These are phyloP conservation scores for Kurtzmaniella quercitrusa DNA, from an alignment of 1,139 yeast species.

Conservation along the genomic window DNA sequence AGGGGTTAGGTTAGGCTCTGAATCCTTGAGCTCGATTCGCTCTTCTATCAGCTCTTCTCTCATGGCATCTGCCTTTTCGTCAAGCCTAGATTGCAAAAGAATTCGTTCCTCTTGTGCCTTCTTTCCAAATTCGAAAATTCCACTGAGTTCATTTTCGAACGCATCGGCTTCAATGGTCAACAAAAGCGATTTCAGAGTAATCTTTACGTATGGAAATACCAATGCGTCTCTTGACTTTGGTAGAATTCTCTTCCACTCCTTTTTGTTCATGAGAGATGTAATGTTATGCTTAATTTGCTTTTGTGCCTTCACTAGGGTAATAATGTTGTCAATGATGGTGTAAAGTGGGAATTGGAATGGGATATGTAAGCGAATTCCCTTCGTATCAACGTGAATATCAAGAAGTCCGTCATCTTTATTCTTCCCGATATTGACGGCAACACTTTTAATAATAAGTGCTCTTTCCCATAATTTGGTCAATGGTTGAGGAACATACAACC, in stretches of 20 bases:
- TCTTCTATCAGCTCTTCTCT: conserved; percentile 5
- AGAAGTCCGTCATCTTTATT: conserved; percentile 13
- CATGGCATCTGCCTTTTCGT: conserved; percentile 19
- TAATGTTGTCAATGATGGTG: conserved; percentile 60
- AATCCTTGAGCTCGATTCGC: neutral
- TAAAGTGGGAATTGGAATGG: conserved; percentile 66
- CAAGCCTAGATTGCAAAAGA: conserved; percentile 26
- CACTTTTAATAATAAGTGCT: conserved; percentile 37
- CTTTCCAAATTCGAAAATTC: conserved; percentile 35
- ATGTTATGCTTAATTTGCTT: conserved; percentile 54
- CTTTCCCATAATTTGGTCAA: conserved; percentile 45
- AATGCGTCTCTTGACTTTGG: conserved; percentile 30
- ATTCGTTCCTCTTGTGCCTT: conserved; percentile 35
- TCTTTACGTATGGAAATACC: conserved; percentile 26
- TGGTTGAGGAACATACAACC: conserved; percentile 56
- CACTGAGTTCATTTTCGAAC: conserved; percentile 37
- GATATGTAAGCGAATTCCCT: conserved; percentile 33
- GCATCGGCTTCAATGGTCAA: conserved; percentile 39
- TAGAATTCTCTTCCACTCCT: conserved; percentile 32
- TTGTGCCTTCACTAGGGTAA: conserved; percentile 57
- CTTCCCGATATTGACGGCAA: conserved; percentile 22
- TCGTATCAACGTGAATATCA: conserved; percentile 20
- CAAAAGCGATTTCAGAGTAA: conserved; percentile 31
- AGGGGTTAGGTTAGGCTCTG: neutral
- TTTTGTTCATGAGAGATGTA: conserved; percentile 30